Evolutionary conservation across 176 grass and related monocot species (phyloP).

Genomic region (Bolboschoenus planiculmis): DNA sequence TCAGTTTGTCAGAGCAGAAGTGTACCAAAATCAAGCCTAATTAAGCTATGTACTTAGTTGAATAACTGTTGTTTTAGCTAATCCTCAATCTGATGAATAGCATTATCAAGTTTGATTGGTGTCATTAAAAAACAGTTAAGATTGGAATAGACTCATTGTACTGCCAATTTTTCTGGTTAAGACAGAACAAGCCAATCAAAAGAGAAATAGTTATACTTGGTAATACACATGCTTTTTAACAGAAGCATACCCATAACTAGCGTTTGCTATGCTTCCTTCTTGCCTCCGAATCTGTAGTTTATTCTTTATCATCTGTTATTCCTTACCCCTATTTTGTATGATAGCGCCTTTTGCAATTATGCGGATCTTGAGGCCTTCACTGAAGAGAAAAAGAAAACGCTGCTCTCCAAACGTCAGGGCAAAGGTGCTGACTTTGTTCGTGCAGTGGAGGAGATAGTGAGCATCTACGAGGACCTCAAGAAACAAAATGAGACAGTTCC

Average conservation of each 20-base stretch:
- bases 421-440: conserved; percentile 94
- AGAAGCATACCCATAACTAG: background rate
- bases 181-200: background rate
- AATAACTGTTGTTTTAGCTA: background rate
- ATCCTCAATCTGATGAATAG: background rate
- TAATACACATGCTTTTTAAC: background rate
- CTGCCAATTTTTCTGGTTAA: background rate
- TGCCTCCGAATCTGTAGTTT: conserved; percentile 7
- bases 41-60: background rate
- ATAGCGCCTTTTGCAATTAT: conserved; percentile 90
- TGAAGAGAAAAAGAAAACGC: conserved; percentile 90
- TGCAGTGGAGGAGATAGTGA: conserved; percentile 90
- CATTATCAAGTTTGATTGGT: background rate
- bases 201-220: background rate
- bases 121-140: background rate
- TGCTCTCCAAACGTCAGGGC: conserved; percentile 71
- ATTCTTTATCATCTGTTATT: conserved; percentile 17
- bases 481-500: conserved; percentile 26
- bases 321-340: background rate
- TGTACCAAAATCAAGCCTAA: background rate
- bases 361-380: conserved; percentile 92
- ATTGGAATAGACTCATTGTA: background rate
- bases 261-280: background rate
- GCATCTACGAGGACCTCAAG: conserved; percentile 72
- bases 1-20: background rate